These are phyloP conservation scores for Carnegiea gigantea DNA, from an alignment of 179 eudicot species.

Conservation along the genomic window DNA sequence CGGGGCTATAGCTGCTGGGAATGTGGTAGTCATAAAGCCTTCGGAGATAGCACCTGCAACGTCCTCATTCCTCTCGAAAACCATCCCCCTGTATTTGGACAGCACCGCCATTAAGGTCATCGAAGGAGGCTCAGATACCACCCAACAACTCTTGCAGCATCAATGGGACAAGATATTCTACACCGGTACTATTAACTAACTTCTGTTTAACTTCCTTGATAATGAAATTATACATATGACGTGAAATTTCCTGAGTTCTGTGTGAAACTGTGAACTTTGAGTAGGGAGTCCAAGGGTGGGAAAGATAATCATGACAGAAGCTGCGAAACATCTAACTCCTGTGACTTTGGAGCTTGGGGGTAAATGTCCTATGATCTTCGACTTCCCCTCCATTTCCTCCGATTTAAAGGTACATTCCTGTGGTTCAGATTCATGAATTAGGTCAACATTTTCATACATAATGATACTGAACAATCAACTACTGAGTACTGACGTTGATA, in stretches of 20 bases:
- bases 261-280: neutral
- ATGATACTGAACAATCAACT: neutral
- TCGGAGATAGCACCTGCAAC: constrained; percentile 77
- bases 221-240: neutral
- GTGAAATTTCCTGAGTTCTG: neutral
- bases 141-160: constrained; percentile 55
- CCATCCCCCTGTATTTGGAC: constrained; percentile 69
- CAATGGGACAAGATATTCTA: constrained; percentile 96
- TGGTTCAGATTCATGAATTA: neutral
- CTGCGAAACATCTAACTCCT: constrained; percentile 86
- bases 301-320: constrained; percentile 70
- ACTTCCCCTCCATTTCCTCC: constrained; percentile 55
- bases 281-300: constrained; percentile 79
- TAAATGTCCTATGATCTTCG: constrained; percentile 77
- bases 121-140: constrained; percentile 61
- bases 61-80: constrained; percentile 65
- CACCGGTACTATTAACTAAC: constrained; percentile 49
- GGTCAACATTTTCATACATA: neutral
- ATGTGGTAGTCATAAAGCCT: constrained; percentile 72
- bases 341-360: constrained; percentile 94
- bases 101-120: constrained; percentile 61
- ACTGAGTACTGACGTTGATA: neutral
- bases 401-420: constrained; percentile 52
- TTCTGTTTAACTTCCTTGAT: neutral
- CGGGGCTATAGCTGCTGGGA: constrained; percentile 95